phyloP scores from a whole-genome alignment of 1,139 yeast species.

The Kodamaea fungicola region DNA sequence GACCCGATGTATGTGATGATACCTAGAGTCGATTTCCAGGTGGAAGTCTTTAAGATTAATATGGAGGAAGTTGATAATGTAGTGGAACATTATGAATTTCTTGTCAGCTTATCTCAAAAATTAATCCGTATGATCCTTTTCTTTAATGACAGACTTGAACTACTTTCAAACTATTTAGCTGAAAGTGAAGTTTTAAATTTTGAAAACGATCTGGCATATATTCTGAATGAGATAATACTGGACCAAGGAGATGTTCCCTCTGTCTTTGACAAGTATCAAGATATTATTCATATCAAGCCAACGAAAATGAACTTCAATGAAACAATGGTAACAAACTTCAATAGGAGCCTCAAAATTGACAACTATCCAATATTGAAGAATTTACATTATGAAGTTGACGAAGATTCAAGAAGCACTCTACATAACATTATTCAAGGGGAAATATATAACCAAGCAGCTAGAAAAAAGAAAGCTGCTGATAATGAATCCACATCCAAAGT shows the following conservation, averaged over 20 bases:
- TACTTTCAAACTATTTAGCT: slow-evolving; percentile 25
- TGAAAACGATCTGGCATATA: slow-evolving; percentile 14
- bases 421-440: slow-evolving; percentile 11
- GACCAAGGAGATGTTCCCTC: slow-evolving; percentile 1
- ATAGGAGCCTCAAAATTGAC: slow-evolving; percentile 15
- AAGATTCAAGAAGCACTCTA: slow-evolving; percentile 2
- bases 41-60: slow-evolving; percentile 19
- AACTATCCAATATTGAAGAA: slow-evolving; percentile 25
- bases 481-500: neutral
- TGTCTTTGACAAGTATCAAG: slow-evolving; percentile 10
- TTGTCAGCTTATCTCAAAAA: slow-evolving; percentile 15
- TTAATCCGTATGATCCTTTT: slow-evolving; percentile 25
- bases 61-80: slow-evolving; percentile 7
- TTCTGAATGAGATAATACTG: slow-evolving; percentile 9
- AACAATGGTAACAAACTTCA: slow-evolving; percentile 17
- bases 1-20: slow-evolving; percentile 33
- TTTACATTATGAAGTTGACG: slow-evolving; percentile 9
- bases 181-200: slow-evolving; percentile 16
- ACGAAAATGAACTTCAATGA: slow-evolving; percentile 22
- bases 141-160: slow-evolving; percentile 25
- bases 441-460: slow-evolving; percentile 3
- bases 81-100: slow-evolving; percentile 8
- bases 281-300: slow-evolving; percentile 23
- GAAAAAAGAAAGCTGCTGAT: neutral
- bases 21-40: slow-evolving; percentile 31